Conservation (phyloP, 192 early-diverging fungal species). For the Coemansia sp. region DNA sequence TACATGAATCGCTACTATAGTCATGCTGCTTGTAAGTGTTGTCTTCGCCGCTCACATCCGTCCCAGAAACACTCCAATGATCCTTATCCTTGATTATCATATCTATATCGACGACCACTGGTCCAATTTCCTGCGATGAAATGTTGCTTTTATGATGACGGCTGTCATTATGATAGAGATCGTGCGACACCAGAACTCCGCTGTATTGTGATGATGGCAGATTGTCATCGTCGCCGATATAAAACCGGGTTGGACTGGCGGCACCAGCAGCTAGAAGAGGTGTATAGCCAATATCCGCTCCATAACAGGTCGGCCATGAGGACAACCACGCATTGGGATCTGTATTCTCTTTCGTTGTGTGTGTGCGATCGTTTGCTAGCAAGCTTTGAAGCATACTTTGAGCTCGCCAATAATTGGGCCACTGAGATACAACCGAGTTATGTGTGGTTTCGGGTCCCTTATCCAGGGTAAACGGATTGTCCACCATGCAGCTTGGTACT, state of each 20-base stretch:
- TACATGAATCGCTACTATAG: constrained; percentile 5
- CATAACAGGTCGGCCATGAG: constrained; percentile 30
- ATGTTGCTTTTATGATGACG: neutral
- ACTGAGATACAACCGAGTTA: constrained; percentile 8
- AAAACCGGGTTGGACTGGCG: constrained; percentile 12
- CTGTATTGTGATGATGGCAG: neutral
- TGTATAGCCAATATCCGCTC: constrained; percentile 17
- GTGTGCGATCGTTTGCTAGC: constrained; percentile 16
- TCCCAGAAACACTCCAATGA: neutral
- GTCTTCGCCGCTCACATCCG: neutral
- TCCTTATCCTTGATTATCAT: neutral
- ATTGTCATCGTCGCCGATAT: neutral
- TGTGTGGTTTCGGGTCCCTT: neutral
- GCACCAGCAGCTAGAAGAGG: neutral
- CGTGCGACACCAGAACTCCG: neutral
- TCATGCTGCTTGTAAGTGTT: neutral
- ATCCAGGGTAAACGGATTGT: neutral
- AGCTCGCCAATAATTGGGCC: constrained; percentile 47
- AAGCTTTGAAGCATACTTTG: constrained; percentile 43
- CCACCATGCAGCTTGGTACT: neutral
- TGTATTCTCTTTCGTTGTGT: neutral
- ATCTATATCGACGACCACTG: constrained; percentile 11
- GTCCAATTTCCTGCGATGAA: neutral
- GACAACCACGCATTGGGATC: constrained; percentile 9
- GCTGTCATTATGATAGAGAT: neutral